Conservation (phyloP, 2,329 filamentous ascomycete genomes). For the Diaporthe longicolla region DNA sequence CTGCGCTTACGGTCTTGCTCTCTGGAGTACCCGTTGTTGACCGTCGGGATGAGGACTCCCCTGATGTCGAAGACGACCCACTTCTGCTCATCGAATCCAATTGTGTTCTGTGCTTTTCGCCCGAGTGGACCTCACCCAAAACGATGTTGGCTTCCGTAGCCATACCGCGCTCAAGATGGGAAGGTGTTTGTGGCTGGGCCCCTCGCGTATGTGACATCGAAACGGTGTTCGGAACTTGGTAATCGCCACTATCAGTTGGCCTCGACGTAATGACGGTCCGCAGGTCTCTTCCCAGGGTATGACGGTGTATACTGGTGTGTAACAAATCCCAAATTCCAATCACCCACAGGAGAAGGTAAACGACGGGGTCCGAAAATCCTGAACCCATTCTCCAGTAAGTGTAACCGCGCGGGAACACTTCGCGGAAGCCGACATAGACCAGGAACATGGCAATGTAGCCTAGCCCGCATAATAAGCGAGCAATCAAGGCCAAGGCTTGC, state of each 20-base stretch:
- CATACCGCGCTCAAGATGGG: slow-evolving; percentile 1
- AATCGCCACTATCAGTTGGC: not conserved
- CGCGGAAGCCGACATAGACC: slow-evolving; percentile 52
- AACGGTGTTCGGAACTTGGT: not conserved
- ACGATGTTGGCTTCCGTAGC: not conserved
- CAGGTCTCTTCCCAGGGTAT: slow-evolving; percentile 23
- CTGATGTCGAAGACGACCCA: slow-evolving; percentile 25
- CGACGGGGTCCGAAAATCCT: slow-evolving; percentile 49
- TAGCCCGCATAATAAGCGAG: slow-evolving; percentile 51
- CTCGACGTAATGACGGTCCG: not conserved
- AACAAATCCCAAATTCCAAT: slow-evolving; percentile 46
- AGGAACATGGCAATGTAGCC: slow-evolving; percentile 55
- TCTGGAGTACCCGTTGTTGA: not conserved
- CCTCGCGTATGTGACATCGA: not conserved
- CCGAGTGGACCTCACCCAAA: slow-evolving; percentile 10
- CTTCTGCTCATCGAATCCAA: not conserved
- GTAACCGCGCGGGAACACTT: slow-evolving; percentile 55
- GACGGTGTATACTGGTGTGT: slow-evolving; percentile 35
- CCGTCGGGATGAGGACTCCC: slow-evolving; percentile 13
- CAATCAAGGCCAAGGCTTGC: slow-evolving; percentile 51
- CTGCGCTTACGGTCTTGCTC: slow-evolving; percentile 21
- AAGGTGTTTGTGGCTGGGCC: slow-evolving; percentile 9
- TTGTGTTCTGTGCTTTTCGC: slow-evolving; percentile 1
- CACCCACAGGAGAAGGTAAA: slow-evolving; percentile 55
- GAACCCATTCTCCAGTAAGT: slow-evolving; percentile 54